These are phyloP conservation scores for Plenodomus biglobosus DNA, from an alignment of 2,329 filamentous ascomycete species.

Conservation along the genomic window DNA sequence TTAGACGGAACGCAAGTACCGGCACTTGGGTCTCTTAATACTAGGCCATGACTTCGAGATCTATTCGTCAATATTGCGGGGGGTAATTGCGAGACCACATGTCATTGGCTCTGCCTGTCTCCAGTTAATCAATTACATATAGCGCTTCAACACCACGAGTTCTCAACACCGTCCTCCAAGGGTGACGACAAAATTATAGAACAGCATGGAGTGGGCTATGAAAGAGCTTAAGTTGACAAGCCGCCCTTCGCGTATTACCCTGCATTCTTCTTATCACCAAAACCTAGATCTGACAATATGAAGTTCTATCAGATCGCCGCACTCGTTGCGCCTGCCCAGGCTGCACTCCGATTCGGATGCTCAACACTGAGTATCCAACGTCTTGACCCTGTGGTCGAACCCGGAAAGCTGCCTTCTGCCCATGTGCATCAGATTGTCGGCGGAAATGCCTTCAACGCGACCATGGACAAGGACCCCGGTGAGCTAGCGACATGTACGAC, in stretches of 20 bases:
- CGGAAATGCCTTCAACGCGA: conserved; percentile 28
- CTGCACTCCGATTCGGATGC: conserved; percentile 31
- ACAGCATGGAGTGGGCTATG: not conserved
- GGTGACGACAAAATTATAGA: not conserved
- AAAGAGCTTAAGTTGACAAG: conserved; percentile 3
- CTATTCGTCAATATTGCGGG: not conserved
- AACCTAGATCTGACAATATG: conserved; percentile 12
- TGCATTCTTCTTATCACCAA: not conserved
- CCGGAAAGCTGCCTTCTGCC: conserved; percentile 21
- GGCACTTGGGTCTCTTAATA: conserved; percentile 1
- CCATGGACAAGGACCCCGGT: conserved; percentile 25
- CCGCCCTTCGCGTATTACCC: not conserved
- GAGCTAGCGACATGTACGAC: conserved; percentile 29
- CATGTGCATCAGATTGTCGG: conserved; percentile 34
- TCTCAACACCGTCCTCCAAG: conserved; percentile 3
- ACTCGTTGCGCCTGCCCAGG: conserved; percentile 20
- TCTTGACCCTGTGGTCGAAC: conserved; percentile 30
- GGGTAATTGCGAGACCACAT: not conserved
- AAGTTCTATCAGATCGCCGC: conserved; percentile 19
- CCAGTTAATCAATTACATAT: conserved; percentile 11
- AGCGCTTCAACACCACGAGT: conserved; percentile 3
- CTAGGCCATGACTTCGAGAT: not conserved
- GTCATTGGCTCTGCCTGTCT: conserved; percentile 4
- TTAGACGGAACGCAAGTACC: not conserved
- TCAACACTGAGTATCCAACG: conserved; percentile 30